phyloP scores from a whole-genome alignment of 1,284 basidiomycete species.

The Schizophyllum commune region DNA sequence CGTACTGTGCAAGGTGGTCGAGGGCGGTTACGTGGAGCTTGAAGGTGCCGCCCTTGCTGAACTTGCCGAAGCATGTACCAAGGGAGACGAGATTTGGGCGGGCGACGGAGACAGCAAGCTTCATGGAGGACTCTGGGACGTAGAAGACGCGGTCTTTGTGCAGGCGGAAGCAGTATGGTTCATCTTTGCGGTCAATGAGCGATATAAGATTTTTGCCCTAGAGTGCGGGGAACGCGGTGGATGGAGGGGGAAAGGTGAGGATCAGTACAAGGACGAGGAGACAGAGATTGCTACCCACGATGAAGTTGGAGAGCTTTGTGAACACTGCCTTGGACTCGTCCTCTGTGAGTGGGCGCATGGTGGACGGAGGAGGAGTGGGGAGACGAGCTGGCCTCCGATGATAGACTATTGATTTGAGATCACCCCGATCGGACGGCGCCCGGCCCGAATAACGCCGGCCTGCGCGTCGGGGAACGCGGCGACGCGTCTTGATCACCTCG shows the following conservation, averaged over 20 bases:
- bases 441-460: neutral
- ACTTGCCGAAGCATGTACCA: conserved; percentile 97
- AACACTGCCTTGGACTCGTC: conserved; percentile 85
- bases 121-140: conserved; percentile 90
- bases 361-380: neutral
- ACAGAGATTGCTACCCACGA: conserved; percentile 39
- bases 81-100: conserved; percentile 89
- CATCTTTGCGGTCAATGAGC: conserved; percentile 79
- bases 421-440: neutral
- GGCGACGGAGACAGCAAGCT: conserved; percentile 86
- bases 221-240: conserved; percentile 1
- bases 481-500: neutral
- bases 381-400: neutral
- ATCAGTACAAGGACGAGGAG: neutral
- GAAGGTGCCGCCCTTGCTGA: conserved; percentile 97
- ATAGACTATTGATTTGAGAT: neutral
- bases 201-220: conserved; percentile 89
- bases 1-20: conserved; percentile 93
- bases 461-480: neutral
- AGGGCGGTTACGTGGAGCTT: conserved; percentile 93
- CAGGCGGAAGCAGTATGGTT: conserved; percentile 85
- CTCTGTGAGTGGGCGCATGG: conserved; percentile 79
- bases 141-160: conserved; percentile 92
- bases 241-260: neutral
- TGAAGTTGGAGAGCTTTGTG: conserved; percentile 87